Base-by-base conservation (phyloP, 345 rosid genomes). In the Jatropha curcas region DNA sequence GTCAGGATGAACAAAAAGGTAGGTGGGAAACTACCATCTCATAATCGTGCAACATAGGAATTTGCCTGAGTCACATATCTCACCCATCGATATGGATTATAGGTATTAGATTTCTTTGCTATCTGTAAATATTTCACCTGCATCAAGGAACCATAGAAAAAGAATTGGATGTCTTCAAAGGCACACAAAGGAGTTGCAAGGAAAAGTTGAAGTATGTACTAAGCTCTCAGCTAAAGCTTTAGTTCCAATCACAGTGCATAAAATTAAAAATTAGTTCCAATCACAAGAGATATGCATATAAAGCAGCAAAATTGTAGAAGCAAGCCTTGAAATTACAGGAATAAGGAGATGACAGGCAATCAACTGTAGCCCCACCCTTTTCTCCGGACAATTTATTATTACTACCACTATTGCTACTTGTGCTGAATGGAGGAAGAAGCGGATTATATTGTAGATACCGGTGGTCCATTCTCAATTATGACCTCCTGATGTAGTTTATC, bases 111-210 rank as follows among this genome's bases (percentile, higher is more conserved):
- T 77, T 92, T 95, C 93, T 92, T 95, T 39, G 96, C 96, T 82
- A 92, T 95, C 89, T 92, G 98, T 86, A 95, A 86, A 86, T 91
- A 95, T 73, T 92, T 95, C 83, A 95, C 98, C 99, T 95, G 93
- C 85, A 84, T 62, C 51, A 80, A 67, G 60, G 0, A 71, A 48
- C 46, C 77, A 48, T 31, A 46, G n/a, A 0, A 34, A 3, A 41
- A 50, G 25, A 10, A 51, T 10, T 30, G 3, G 11, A 17, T 48
- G 48, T 60, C 70, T 62, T 73, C 12, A 4, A 58, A 34, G 58
- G 31, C 70, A 64, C 57, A 20, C 50, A 30, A 55, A 20, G 65
- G 56, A 57, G 25, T 1, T 24, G 17, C 9, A 37, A 0, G 20
- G 60, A 65, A 11, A 34, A 43, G 5, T 20, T 5, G 33, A 24